Conservation (phyloP, 2,329 filamentous ascomycete genomes). For the Talaromyces atroroseus region DNA sequence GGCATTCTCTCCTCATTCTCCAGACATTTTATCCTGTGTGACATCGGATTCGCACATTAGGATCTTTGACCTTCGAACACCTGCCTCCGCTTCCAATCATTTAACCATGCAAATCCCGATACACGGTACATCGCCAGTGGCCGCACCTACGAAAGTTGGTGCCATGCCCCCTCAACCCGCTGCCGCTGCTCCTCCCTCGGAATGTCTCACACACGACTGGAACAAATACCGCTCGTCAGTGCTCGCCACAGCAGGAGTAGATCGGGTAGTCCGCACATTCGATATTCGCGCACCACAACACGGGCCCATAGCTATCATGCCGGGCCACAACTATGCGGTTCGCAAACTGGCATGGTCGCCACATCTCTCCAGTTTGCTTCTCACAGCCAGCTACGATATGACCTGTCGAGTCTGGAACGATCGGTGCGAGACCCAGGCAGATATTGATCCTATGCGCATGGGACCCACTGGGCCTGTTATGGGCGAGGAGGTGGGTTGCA, state of each 20-base stretch:
- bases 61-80: constrained; percentile 86
- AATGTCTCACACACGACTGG: constrained; percentile 95
- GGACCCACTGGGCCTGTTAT: constrained; percentile 38
- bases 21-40: constrained; percentile 78
- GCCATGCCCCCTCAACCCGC: constrained; percentile 30
- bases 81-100: constrained; percentile 80
- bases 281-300: constrained; percentile 72
- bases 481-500: constrained; percentile 72
- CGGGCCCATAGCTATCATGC: constrained; percentile 67
- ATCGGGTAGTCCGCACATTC: constrained; percentile 80
- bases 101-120: constrained; percentile 77
- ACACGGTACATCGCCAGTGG: constrained; percentile 60
- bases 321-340: constrained; percentile 88
- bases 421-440: constrained; percentile 47
- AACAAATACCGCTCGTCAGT: constrained; percentile 91
- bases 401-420: constrained; percentile 92
- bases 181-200: constrained; percentile 56
- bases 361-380: constrained; percentile 79
- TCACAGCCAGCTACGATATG: constrained; percentile 97
- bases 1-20: constrained; percentile 83
- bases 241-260: constrained; percentile 83
- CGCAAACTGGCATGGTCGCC: constrained; percentile 85
- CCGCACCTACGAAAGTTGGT: constrained; percentile 33
- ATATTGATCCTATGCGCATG: constrained; percentile 35
- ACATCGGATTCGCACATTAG: constrained; percentile 84